Base-by-base conservation (phyloP, 2,329 filamentous ascomycete genomes). In the Thermothelomyces thermophilus region DNA sequence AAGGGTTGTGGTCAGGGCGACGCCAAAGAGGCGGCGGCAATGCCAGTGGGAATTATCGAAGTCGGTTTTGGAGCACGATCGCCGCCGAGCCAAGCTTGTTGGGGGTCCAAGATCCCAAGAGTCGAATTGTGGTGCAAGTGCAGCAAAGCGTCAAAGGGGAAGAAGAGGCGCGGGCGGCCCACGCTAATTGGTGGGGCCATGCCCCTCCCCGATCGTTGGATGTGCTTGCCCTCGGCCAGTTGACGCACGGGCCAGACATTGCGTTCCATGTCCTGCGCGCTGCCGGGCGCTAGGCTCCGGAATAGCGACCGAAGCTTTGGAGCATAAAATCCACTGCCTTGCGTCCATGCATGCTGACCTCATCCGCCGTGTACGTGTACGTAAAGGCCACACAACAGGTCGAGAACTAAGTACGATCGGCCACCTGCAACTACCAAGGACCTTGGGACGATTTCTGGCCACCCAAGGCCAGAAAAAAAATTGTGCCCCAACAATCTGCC, bases 51-150 rank as follows among this genome's bases (percentile, higher is more conserved):
- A 31, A 35, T 11, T 35, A 22, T 33, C 35, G 44, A 19, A 44
- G 17, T 45, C 7, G 40, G 41, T 10, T 11, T 26, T 31, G 28
- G 26, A 19, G 28, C 35, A 17, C 14, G 42, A 50, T 44, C 28
- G 34, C 42, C 37, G 31, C 36, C 22, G 43, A 41, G 48, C 48
- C 41, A 46, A 50, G 48, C 31, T 46, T 46, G 35, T 46, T 30
- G 31, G 36, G 19, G 36, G 43, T 36, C 37, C 17, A 34, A n/a
- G 35, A 16, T 28, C 17, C 30, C 22, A 13, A 16, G 16, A 16
- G 13, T 35, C 6, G 13, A 16, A 11, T 14, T 10, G 33, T 11
- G 16, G 33, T 35, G 33, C 33, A 35, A 16, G 31, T 17, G 43
- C 43, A 46, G 43, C 33, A n/a, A 14, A 49, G 41, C 28, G 34